Conservation (phyloP, 2,329 filamentous ascomycete genomes). For the Pseudocercospora fijiensis region DNA sequence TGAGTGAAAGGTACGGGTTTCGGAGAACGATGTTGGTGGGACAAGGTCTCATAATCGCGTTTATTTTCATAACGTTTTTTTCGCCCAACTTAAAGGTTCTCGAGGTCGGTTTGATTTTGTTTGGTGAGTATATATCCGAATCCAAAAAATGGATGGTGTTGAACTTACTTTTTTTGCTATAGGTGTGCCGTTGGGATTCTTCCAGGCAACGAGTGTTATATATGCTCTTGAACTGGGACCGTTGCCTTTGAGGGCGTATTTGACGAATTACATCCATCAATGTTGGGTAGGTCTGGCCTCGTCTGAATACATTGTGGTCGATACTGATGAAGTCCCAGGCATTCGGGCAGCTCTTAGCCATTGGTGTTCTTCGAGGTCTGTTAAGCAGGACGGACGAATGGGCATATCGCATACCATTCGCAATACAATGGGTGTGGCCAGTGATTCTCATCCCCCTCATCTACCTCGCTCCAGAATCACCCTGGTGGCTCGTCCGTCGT, state of each 20-base stretch:
- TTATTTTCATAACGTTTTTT: constrained; percentile 52
- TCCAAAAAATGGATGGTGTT: too few relatives aligned
- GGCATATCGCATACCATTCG: constrained; percentile 41
- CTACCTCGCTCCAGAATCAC: constrained; percentile 32
- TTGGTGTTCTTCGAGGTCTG: constrained; percentile 33
- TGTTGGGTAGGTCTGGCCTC: constrained; percentile 43
- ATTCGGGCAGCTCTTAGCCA: constrained; percentile 59
- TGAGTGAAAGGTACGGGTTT: constrained; percentile 52
- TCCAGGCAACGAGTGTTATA: constrained; percentile 38
- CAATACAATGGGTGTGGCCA: constrained; percentile 52
- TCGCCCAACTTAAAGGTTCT: constrained; percentile 35
- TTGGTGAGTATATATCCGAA: constrained; percentile 38
- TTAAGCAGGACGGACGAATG: background rate
- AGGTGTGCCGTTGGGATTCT: constrained; percentile 43
- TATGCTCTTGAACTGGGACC: constrained; percentile 50
- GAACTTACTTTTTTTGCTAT: too few relatives aligned
- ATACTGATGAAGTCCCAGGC: constrained; percentile 61
- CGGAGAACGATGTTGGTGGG: constrained; percentile 58
- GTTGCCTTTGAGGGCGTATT: constrained; percentile 35
- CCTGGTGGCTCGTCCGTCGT: constrained; percentile 35
- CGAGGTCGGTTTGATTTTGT: constrained; percentile 42
- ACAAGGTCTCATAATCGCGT: constrained; percentile 55
- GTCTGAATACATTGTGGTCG: constrained; percentile 51
- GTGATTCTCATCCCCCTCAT: constrained; percentile 34
- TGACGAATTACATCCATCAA: constrained; percentile 35